Evolutionary conservation across 768 basidiomycete genomes (phyloP).

Genomic region (Trametes meyenii): DNA sequence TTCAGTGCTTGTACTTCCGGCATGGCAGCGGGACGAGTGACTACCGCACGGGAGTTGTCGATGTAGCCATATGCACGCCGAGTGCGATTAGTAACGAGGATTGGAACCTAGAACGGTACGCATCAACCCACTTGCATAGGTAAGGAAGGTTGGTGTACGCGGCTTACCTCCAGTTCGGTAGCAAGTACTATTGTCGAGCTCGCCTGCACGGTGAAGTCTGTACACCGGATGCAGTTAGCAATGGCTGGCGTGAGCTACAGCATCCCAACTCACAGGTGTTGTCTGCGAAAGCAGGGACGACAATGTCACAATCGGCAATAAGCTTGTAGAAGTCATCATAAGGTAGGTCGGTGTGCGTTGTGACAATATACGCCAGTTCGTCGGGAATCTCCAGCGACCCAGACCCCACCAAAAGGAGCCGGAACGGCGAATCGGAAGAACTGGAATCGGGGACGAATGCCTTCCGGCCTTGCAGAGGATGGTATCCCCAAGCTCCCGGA

Average conservation of each 20-base stretch:
- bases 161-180: slow-evolving; percentile 40
- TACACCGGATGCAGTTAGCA: neutral
- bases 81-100: slow-evolving; percentile 45
- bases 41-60: slow-evolving; percentile 39
- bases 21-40: slow-evolving; percentile 45
- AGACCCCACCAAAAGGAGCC: slow-evolving; percentile 39
- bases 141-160: too few relatives aligned
- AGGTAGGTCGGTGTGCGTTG: slow-evolving; percentile 37
- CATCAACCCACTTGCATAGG: neutral
- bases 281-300: slow-evolving; percentile 44
- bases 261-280: slow-evolving; percentile 30
- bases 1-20: slow-evolving; percentile 43
- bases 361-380: slow-evolving; percentile 43
- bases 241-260: neutral
- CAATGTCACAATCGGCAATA: slow-evolving; percentile 44
- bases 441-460: slow-evolving; percentile 31
- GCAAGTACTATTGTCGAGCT: slow-evolving; percentile 47
- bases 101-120: slow-evolving; percentile 36
- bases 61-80: slow-evolving; percentile 43
- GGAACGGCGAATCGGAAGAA: slow-evolving; percentile 30
- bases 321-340: slow-evolving; percentile 43
- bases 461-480: slow-evolving; percentile 29
- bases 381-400: slow-evolving; percentile 39
- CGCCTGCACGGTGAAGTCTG: slow-evolving; percentile 42
- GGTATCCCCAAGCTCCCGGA: slow-evolving; percentile 42